Evolutionary conservation across 495 filamentous ascomycete species (phyloP).

Genomic region (Talaromyces borbonicus): DNA sequence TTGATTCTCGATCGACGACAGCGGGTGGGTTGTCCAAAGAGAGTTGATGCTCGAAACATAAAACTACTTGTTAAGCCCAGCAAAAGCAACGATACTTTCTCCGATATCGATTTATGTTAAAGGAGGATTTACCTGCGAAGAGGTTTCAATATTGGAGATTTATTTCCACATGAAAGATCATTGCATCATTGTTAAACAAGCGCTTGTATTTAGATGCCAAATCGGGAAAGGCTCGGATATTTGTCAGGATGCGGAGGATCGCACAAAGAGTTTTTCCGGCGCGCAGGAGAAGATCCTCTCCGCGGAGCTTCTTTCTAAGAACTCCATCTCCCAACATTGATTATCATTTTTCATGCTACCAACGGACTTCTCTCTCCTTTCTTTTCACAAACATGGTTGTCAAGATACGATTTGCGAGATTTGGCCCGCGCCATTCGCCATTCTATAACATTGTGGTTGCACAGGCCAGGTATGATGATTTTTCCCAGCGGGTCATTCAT

Average conservation of each 20-base stretch:
- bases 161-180: neutral
- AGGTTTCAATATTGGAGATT: neutral
- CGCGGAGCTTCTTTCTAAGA: neutral
- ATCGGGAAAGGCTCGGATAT: constrained; percentile 2
- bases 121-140: no score
- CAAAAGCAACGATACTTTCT: no score
- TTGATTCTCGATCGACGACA: neutral
- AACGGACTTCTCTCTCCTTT: neutral
- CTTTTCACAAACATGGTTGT: constrained; percentile 69
- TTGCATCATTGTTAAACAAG: constrained; percentile 4
- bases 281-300: neutral
- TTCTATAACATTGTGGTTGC: constrained; percentile 97
- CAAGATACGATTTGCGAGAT: constrained; percentile 85
- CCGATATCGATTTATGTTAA: no score
- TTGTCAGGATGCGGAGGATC: neutral
- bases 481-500: constrained; percentile 2
- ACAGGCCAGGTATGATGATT: constrained; percentile 68
- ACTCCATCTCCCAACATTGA: no score
- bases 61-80: neutral
- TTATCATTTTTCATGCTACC: no score
- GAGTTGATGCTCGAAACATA: constrained; percentile 10
- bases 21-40: neutral
- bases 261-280: neutral
- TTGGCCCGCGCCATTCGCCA: constrained; percentile 74
- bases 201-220: neutral